A percentile compares a stretch with the other conserved stretches of the same genome.
These are phyloP conservation scores for Colletotrichum caudatum DNA, from an alignment of 2,329 filamentous ascomycete genomes.

Conservation along the genomic window DNA sequence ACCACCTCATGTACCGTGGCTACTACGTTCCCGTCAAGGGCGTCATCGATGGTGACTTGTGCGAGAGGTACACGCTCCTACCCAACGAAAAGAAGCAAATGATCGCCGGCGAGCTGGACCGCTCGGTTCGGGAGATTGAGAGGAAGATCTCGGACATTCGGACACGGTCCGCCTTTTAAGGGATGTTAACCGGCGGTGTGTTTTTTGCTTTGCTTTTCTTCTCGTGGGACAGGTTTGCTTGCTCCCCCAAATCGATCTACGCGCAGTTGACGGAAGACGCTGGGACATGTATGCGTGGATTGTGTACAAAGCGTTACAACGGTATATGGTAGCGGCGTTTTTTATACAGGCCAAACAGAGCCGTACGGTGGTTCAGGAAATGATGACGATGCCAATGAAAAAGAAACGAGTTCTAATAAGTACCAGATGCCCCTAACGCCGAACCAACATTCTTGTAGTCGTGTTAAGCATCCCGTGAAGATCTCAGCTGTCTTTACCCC, in stretches of 20 bases:
- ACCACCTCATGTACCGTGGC: slow-evolving; percentile 94
- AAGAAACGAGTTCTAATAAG: slow-evolving; percentile 37
- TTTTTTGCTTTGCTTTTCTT: slow-evolving; percentile 2
- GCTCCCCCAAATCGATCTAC: background rate
- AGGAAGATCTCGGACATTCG: slow-evolving; percentile 85
- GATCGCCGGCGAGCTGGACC: slow-evolving; percentile 93
- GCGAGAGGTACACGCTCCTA: slow-evolving; percentile 88
- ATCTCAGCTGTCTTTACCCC: background rate
- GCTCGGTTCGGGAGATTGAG: slow-evolving; percentile 92
- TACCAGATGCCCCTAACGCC: slow-evolving; percentile 24
- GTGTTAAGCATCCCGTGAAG: background rate
- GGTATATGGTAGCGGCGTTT: slow-evolving; percentile 38
- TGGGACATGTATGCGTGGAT: slow-evolving; percentile 18
- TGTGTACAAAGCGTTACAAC: slow-evolving; percentile 33
- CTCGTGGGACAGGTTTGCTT: background rate
- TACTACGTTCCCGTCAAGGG: slow-evolving; percentile 98
- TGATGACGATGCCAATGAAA: slow-evolving; percentile 42
- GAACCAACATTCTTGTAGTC: background rate
- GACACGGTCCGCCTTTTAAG: slow-evolving; percentile 69
- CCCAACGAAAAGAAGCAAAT: slow-evolving; percentile 91
- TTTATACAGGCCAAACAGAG: slow-evolving; percentile 38
- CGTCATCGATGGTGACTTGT: slow-evolving; percentile 95
- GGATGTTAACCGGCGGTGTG: background rate
- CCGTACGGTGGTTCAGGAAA: slow-evolving; percentile 35
- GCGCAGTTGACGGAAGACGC: slow-evolving; percentile 3